Percentiles rank a stretch among this genome's conserved stretches.
These are phyloP conservation scores for Zygosaccharomyces sapae DNA, from an alignment of 1,139 yeast genomes.

Conservation along the genomic window DNA sequence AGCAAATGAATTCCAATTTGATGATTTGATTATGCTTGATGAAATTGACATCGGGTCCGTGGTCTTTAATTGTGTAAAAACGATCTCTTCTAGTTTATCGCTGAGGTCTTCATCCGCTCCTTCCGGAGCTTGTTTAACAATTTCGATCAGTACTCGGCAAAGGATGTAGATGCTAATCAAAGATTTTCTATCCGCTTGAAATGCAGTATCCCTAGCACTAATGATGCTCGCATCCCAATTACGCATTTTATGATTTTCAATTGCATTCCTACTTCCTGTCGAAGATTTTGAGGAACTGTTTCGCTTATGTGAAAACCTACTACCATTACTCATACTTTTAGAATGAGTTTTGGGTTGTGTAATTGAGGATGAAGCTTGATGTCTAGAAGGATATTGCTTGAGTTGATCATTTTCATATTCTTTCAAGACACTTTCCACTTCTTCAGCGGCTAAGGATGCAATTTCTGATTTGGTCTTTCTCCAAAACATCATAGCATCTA, in stretches of 20 bases:
- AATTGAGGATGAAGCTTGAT: conserved; percentile 12
- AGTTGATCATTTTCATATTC: conserved; percentile 27
- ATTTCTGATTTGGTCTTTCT: conserved; percentile 86
- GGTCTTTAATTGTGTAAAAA: conserved; percentile 81
- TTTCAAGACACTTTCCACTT: conserved; percentile 40
- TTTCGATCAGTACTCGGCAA: conserved; percentile 91
- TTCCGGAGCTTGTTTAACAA: conserved; percentile 81
- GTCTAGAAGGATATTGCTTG: conserved; percentile 8
- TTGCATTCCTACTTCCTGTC: conserved; percentile 17
- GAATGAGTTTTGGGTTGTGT: conserved; percentile 14
- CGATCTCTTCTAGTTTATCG: conserved; percentile 85
- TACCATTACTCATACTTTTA: conserved; percentile 33
- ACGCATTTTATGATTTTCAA: conserved; percentile 28
- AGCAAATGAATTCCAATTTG: conserved; percentile 93
- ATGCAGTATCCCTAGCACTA: conserved; percentile 63
- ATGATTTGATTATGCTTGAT: conserved; percentile 71
- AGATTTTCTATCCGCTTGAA: conserved; percentile 82
- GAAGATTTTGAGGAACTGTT: conserved; percentile 39
- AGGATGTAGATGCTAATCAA: conserved; percentile 81
- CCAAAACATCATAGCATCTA: conserved; percentile 98
- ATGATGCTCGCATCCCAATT: conserved; percentile 45
- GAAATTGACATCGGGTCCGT: conserved; percentile 73
- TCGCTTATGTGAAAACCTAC: conserved; percentile 38
- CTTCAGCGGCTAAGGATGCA: conserved; percentile 68
- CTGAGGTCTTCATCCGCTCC: conserved; percentile 75